Percentiles rank a stretch among this genome's conserved stretches.
phyloP scores from a whole-genome alignment of 768 basidiomycete species.

The Heimioporus sp. region DNA sequence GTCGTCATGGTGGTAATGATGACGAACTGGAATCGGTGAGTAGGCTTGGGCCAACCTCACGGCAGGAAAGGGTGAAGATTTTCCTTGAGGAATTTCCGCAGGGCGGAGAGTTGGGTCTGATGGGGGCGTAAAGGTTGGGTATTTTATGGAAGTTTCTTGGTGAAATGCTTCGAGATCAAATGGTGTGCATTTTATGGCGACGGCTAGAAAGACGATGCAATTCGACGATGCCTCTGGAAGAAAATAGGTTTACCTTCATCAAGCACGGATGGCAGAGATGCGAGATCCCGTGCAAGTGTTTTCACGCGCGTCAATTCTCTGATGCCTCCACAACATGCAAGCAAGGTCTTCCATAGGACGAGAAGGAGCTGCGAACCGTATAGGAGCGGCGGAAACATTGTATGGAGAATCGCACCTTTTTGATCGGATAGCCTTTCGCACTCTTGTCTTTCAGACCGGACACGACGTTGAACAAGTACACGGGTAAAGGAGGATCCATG shows the following conservation, averaged over 20 bases:
- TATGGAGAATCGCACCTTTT: conserved; percentile 61
- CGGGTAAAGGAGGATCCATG: conserved; percentile 89
- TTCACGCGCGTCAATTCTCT: conserved; percentile 84
- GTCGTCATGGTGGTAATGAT: conserved; percentile 91
- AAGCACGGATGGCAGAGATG: conserved; percentile 60
- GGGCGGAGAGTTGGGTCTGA: conserved; percentile 37
- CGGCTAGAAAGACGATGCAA: conserved; percentile 33
- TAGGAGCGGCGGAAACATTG: background rate
- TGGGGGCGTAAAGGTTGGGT: conserved; percentile 86
- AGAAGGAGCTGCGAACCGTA: conserved; percentile 67
- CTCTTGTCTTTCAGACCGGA: conserved; percentile 89
- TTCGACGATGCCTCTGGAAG: background rate
- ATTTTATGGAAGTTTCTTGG: conserved; percentile 90
- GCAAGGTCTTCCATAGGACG: conserved; percentile 90
- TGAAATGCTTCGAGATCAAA: conserved; percentile 88
- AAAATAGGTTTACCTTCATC: conserved; percentile 40
- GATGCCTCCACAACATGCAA: conserved; percentile 91
- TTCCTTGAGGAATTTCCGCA: conserved; percentile 21
- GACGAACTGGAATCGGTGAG: conserved; percentile 88
- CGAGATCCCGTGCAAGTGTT: conserved; percentile 79
- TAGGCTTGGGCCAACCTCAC: conserved; percentile 86
- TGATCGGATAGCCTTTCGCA: conserved; percentile 94
- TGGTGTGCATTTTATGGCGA: conserved; percentile 85
- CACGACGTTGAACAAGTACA: conserved; percentile 90
- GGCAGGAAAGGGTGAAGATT: conserved; percentile 40